Evolutionary conservation across 768 basidiomycete genomes (phyloP), one percentile per base, ranked within the genome.

Genomic region (Butyriboletus loyo): DNA sequence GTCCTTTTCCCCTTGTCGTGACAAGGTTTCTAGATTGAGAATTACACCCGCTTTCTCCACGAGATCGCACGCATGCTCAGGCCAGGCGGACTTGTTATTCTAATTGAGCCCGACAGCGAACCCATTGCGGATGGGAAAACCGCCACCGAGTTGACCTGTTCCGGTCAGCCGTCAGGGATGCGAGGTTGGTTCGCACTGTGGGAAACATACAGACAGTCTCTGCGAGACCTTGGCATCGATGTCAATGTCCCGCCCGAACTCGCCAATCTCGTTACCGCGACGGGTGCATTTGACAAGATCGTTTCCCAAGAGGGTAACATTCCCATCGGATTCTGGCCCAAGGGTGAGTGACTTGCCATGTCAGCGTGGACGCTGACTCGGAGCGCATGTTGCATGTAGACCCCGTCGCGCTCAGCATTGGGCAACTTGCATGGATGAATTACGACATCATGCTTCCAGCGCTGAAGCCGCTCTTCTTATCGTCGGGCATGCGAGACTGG

Each of bases 391-490:
- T 46, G 39, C 31, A 44, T 53, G 19, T 44, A 87, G 86, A 87
- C 66, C 73, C 75, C 8, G 70, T 77, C 47, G 73, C 79, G 32
- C 75, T 87, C 32, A 85, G 83, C 22, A 77, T 85, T 44, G 86
- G 84, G 7, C 84, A 87, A 59, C 68, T 87, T 21, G 83, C 85
- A 36, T 87, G 86, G 86, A 81, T 87, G 82, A 80, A 82, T 55
- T 82, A 81, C 59, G 86, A 87, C 57, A 73, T 80, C 22, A 75
- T 87, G 55, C 72, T 87, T 34, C 83, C 83, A 30, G 82, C 84
- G 5, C 66, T 87, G 54, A 79, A 77, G 48, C 83, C 84, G 14
- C 72, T 85, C 36, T 79, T 87, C 62, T 66, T 85, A 43, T 72
- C 74, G 38, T 68, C 73, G 42, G 83, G 79, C 7, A 69, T 85